These are phyloP conservation scores for Zymoseptoria passerinii DNA, from an alignment of 2,329 filamentous ascomycete genomes.

Conservation along the genomic window DNA sequence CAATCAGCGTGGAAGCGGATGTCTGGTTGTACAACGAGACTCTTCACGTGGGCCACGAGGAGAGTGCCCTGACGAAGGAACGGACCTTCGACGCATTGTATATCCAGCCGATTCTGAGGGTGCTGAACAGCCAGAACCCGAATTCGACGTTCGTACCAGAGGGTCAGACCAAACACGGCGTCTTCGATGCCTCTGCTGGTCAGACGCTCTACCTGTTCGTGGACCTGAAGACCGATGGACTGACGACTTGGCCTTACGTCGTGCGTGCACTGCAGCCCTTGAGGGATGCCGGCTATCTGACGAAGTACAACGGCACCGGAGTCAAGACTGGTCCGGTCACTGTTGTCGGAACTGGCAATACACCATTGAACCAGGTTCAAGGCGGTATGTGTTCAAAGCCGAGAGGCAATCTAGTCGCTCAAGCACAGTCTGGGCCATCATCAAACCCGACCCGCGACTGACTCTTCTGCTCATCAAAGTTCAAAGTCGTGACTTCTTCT, in stretches of 20 bases:
- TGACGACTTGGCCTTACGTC: slow-evolving; percentile 48
- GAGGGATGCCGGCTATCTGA: slow-evolving; percentile 45
- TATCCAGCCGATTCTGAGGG: slow-evolving; percentile 50
- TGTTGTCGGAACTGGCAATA: slow-evolving; percentile 55
- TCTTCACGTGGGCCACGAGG: slow-evolving; percentile 51
- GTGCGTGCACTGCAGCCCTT: slow-evolving; percentile 50
- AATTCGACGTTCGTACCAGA: slow-evolving; percentile 40
- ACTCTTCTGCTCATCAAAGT: slow-evolving; percentile 1
- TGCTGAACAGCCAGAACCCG: slow-evolving; percentile 50
- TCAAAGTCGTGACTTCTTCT: slow-evolving; percentile 44
- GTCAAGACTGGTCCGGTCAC: slow-evolving; percentile 47
- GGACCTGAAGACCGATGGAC: slow-evolving; percentile 53
- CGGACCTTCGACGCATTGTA: slow-evolving; percentile 52
- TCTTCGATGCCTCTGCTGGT: slow-evolving; percentile 48
- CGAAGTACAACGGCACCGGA: slow-evolving; percentile 41
- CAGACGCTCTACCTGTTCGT: slow-evolving; percentile 59
- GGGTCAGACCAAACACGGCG: slow-evolving; percentile 47
- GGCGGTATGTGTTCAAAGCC: slow-evolving; percentile 10
- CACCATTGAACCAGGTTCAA: slow-evolving; percentile 40
- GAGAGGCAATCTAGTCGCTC: slow-evolving; percentile 25
- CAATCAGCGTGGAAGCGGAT: slow-evolving; percentile 52
- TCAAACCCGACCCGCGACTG: neutral
- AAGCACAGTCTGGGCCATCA: neutral
- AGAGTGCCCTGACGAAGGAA: slow-evolving; percentile 42
- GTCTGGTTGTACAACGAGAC: slow-evolving; percentile 51